Evolutionary conservation across 306 rosid species (phyloP).

Genomic region (Rosa multiflora): DNA sequence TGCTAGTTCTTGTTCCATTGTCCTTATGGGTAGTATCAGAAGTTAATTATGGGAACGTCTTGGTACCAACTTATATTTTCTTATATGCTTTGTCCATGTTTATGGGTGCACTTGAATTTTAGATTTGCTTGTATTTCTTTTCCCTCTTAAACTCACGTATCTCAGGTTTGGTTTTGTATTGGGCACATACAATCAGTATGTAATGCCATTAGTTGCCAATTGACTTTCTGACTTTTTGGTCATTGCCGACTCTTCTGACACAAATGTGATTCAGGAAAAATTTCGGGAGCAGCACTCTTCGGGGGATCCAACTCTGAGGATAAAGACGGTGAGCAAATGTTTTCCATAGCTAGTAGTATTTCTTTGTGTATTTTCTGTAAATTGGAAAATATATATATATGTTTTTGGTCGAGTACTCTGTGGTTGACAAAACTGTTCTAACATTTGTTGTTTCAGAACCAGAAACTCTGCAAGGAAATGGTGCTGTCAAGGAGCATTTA

Average conservation of each 20-base stretch:
- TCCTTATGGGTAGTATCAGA: neutral
- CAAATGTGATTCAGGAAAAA: conserved; percentile 37
- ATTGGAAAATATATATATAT: neutral
- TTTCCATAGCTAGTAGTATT: neutral
- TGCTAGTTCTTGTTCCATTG: conserved; percentile 7
- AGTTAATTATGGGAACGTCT: neutral
- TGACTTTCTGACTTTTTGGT: neutral
- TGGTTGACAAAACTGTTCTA: neutral
- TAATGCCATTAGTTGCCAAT: neutral
- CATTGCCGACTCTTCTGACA: conserved; percentile 6
- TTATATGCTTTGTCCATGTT: neutral
- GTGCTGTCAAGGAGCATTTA: conserved; percentile 42
- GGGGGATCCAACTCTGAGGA: conserved; percentile 39
- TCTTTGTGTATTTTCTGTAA: neutral
- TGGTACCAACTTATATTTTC: conserved; percentile 6
- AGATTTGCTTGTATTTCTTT: neutral
- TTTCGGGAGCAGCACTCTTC: conserved; percentile 37
- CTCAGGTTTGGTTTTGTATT: neutral
- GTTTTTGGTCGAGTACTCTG: neutral
- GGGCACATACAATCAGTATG: neutral
- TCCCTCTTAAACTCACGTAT: neutral
- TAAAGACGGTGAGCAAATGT: conserved; percentile 8
- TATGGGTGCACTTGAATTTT: neutral
- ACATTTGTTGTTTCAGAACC: conserved; percentile 39
- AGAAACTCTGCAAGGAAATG: conserved; percentile 54